Percentiles rank a stretch among this genome's conserved stretches.
These are phyloP conservation scores for Plectosphaerella sp. DNA, from an alignment of 2,329 filamentous ascomycete genomes.

Conservation along the genomic window DNA sequence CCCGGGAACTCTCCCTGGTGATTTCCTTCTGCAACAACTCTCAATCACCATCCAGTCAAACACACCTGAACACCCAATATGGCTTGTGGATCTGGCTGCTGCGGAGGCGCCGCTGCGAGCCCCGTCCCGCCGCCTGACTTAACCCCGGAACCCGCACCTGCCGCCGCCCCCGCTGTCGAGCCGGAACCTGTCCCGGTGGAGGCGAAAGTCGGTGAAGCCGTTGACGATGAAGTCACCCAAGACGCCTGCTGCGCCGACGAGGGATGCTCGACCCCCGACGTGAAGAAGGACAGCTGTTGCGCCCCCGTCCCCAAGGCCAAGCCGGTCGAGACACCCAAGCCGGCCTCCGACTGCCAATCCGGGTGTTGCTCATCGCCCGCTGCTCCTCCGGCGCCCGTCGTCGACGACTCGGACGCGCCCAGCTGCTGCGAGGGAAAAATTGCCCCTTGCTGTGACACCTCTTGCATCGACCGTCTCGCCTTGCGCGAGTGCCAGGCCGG, in stretches of 20 bases:
- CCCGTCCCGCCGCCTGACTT: background rate
- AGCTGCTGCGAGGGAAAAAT: conserved; percentile 37
- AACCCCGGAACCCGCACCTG: background rate
- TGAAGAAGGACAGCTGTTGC: background rate
- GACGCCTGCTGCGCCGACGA: background rate
- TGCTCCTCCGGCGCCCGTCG: background rate
- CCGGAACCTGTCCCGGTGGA: background rate
- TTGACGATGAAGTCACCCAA: background rate
- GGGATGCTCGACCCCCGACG: background rate
- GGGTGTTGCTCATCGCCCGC: conserved; percentile 3
- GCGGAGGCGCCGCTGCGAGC: background rate
- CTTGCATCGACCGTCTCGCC: conserved; percentile 39
- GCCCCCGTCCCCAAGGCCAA: background rate
- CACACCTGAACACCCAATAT: background rate
- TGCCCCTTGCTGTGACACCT: conserved; percentile 34
- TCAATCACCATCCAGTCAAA: too few relatives aligned
- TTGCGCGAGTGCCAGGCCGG: conserved; percentile 30
- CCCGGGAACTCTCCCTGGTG: too few relatives aligned
- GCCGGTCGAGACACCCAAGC: background rate
- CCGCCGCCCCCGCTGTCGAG: background rate
- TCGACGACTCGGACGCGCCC: conserved; percentile 5
- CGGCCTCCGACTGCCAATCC: background rate
- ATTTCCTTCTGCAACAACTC: too few relatives aligned
- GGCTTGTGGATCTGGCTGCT: conserved; percentile 7
- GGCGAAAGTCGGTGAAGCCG: background rate